Percentiles rank a stretch among this genome's conserved stretches.
Evolutionary conservation across 139 green algal species (phyloP).

Genomic region (Chlamydomonas asymmetrica): DNA sequence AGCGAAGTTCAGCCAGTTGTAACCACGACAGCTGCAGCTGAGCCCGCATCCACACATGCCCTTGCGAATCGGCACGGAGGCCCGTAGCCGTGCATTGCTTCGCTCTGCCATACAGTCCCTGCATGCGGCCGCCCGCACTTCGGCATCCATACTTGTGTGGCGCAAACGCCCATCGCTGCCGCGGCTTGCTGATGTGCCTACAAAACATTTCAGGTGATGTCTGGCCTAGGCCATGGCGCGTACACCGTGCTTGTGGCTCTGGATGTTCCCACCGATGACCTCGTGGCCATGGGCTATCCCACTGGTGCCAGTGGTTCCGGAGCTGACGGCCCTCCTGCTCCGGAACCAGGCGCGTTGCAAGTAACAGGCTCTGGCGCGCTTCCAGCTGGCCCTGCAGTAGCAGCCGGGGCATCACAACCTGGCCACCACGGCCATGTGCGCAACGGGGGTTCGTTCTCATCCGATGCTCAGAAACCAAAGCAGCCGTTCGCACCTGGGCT

Average conservation of each 20-base stretch:
- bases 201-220: background rate
- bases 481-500: too few relatives aligned
- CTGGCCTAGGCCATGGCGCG: constrained; percentile 2
- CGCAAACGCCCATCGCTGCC: background rate
- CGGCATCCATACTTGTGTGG: background rate
- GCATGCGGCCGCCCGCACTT: too few relatives aligned
- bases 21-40: background rate
- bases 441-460: background rate
- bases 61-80: background rate
- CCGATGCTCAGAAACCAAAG: background rate
- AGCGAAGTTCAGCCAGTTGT: too few relatives aligned
- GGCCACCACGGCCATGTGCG: background rate
- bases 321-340: background rate
- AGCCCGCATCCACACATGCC: background rate
- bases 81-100: too few relatives aligned
- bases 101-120: too few relatives aligned
- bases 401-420: background rate
- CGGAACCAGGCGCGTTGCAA: background rate
- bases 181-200: background rate
- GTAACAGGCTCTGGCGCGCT: background rate
- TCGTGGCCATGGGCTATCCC: background rate
- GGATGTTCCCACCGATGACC: constrained; percentile 18
- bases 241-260: constrained; percentile 21
- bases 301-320: too few relatives aligned
- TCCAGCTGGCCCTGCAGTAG: background rate